These are phyloP conservation scores for Pisolithus albus DNA, from an alignment of 768 basidiomycete genomes.

Conservation along the genomic window DNA sequence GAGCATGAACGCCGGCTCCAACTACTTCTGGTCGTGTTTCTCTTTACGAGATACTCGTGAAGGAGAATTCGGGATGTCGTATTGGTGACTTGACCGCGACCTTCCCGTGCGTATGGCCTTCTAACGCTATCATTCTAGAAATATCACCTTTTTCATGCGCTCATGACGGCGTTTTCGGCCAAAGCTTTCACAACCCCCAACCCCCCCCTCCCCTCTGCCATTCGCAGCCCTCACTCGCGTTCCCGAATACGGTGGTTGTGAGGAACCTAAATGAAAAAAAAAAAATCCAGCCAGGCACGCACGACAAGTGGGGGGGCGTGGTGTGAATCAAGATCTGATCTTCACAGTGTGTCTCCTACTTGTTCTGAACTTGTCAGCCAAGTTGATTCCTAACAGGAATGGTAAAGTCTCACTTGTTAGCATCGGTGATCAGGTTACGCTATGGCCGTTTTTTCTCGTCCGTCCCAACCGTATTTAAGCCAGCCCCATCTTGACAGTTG, in stretches of 20 bases:
- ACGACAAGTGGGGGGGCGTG: constrained; percentile 16
- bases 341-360: constrained; percentile 24
- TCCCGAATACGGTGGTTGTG: constrained; percentile 21
- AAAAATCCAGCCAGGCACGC: constrained; percentile 27
- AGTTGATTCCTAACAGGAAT: constrained; percentile 33
- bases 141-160: not conserved
- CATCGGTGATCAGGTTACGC: constrained; percentile 30
- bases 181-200: not conserved
- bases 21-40: too few species aligned
- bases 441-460: constrained; percentile 19
- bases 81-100: not conserved
- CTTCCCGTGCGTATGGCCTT: not conserved
- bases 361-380: constrained; percentile 23
- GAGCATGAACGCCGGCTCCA: not conserved
- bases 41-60: not conserved
- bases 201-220: not conserved
- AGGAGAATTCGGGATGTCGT: not conserved
- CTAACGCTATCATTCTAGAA: not conserved
- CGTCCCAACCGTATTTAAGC: constrained; percentile 21
- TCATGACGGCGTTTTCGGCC: not conserved
- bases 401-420: constrained; percentile 25
- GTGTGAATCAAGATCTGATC: constrained; percentile 30
- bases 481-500: constrained; percentile 4
- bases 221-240: constrained; percentile 4
- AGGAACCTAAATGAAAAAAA: constrained; percentile 31